These are phyloP conservation scores for Pyrenophora teres DNA, from an alignment of 2,329 filamentous ascomycete species.

Conservation along the genomic window DNA sequence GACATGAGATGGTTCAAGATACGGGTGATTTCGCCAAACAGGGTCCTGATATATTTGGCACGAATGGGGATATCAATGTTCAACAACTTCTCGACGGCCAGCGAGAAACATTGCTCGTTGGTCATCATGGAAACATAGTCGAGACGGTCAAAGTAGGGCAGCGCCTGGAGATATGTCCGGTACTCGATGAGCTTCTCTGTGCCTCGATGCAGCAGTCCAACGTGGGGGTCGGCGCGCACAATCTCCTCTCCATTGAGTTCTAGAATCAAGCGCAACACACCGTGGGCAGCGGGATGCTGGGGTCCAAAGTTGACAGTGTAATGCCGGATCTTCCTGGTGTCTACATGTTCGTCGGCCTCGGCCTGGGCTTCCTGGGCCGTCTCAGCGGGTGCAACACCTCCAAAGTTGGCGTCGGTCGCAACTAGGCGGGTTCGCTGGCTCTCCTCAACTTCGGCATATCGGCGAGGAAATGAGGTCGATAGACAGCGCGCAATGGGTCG, in stretches of 20 bases:
- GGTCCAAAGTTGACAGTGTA: slow-evolving; percentile 99
- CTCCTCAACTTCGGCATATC: slow-evolving; percentile 62
- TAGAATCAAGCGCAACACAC: slow-evolving; percentile 94
- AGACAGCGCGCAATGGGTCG: slow-evolving; percentile 63
- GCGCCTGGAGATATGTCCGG: slow-evolving; percentile 97
- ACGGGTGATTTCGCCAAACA: slow-evolving; percentile 95
- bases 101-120: slow-evolving; percentile 95
- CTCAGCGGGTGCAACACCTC: slow-evolving; percentile 52
- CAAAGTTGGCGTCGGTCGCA: slow-evolving; percentile 68
- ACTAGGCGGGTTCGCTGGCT: slow-evolving; percentile 63
- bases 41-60: slow-evolving; percentile 93
- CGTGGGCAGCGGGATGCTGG: slow-evolving; percentile 97
- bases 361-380: slow-evolving; percentile 52
- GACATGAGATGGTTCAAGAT: slow-evolving; percentile 98
- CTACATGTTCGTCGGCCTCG: slow-evolving; percentile 53
- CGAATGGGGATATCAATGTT: slow-evolving; percentile 95
- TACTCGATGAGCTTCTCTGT: slow-evolving; percentile 99
- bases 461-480: slow-evolving; percentile 67
- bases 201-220: slow-evolving; percentile 92
- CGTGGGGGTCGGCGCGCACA: slow-evolving; percentile 92
- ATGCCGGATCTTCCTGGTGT: slow-evolving; percentile 87
- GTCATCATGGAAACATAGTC: slow-evolving; percentile 99
- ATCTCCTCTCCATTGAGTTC: slow-evolving; percentile 99
- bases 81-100: slow-evolving; percentile 96
- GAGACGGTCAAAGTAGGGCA: slow-evolving; percentile 98